Evolutionary conservation across 495 filamentous ascomycete species (phyloP).

Genomic region (Penicillium parvum): DNA sequence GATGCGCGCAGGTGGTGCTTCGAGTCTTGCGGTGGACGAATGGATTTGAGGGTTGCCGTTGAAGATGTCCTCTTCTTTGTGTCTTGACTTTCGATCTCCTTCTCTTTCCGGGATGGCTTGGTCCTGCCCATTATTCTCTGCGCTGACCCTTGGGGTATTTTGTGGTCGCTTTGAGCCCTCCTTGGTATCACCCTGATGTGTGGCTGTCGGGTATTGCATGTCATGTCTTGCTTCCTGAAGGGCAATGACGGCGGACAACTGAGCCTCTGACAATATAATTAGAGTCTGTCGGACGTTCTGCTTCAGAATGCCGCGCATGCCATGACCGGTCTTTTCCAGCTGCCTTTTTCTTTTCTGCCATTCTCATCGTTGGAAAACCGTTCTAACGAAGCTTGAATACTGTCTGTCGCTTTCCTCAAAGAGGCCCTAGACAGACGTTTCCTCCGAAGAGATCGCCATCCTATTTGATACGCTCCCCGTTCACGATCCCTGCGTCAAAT

Average conservation of each 20-base stretch:
- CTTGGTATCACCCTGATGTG: slow-evolving; percentile 20
- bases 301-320: neutral
- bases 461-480: neutral
- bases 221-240: slow-evolving; percentile 3
- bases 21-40: slow-evolving; percentile 6
- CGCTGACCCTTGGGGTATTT: slow-evolving; percentile 16
- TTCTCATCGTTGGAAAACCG: too few species aligned
- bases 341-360: slow-evolving; percentile 2
- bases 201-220: slow-evolving; percentile 18
- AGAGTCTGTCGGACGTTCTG: slow-evolving; percentile 2
- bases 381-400: too few species aligned
- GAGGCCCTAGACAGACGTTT: too few species aligned
- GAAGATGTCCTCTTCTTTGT: neutral
- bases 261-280: slow-evolving; percentile 17
- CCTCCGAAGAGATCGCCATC: neutral
- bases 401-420: too few species aligned
- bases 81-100: slow-evolving; percentile 11
- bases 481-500: neutral
- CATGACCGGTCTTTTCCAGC: slow-evolving; percentile 8
- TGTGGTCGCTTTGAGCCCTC: slow-evolving; percentile 2
- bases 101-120: slow-evolving; percentile 13
- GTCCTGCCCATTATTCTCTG: slow-evolving; percentile 9
- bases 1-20: slow-evolving; percentile 3
- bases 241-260: slow-evolving; percentile 6
- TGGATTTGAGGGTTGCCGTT: neutral